Evolutionary conservation across 371 early-diverging fungal species (phyloP), one percentile per base, ranked within the genome.

Genomic region (Mucor irregularis): DNA sequence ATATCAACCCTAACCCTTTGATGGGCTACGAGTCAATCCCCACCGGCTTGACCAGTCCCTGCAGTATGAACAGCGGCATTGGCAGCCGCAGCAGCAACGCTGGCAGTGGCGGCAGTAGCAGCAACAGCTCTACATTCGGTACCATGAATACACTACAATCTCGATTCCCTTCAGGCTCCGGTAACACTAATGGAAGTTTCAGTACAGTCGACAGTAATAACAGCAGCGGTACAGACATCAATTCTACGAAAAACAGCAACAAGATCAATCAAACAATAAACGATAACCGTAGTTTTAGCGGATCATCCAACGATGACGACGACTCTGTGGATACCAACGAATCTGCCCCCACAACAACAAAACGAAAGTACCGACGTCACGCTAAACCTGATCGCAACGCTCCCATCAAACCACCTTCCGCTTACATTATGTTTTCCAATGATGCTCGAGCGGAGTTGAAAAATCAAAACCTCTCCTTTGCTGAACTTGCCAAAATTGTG

Each of bases 371-470:
- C 43, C 46, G 76, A 26, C 65, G 79, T 6, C 80, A 74, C 35
- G 66, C 81, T n/a, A 76, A 77, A 45, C 68, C 69, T 0, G 81
- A 81, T 56, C 58, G 64, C 14, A 68, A 75, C 50, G 77, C 75
- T 1, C 81, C 81, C 19, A 40, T 64, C 13, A 81, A 81, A 44
- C 81, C 81, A 11, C 66, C 68, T 3, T 80, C 81, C 0, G 81
- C 81, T 1, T 81, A 81, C 39, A 75, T 81, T n/a, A 69, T 73
- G 68, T 81, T 76, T 31, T 71, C 79, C 16, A 74, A 77, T 47
- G 53, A 68, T 22, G 64, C 75, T 16, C 66, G 81, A 13, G 62
- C 61, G 13, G 62, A 77, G 25, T 46, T 72, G 2, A 64, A 68
- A 29, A 58, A 72, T 16, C 54, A 69, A 25, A 68, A 71, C 26